phyloP scores from a whole-genome alignment of 352 stramenopile species.

The Phytopythium ostracodes region DNA sequence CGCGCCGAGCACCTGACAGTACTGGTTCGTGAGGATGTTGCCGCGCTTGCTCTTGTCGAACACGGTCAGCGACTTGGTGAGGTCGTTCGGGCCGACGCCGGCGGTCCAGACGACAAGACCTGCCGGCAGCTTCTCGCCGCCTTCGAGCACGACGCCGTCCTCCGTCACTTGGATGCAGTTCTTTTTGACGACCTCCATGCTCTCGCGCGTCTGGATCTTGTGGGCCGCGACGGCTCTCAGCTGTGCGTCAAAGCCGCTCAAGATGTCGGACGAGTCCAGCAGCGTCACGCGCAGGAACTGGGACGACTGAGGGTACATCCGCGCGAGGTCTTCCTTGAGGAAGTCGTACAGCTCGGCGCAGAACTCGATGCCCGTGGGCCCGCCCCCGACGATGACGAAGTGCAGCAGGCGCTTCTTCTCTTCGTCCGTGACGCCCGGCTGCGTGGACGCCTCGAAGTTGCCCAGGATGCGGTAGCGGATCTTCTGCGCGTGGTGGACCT shows the following conservation, averaged over 20 bases:
- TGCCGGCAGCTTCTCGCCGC: constrained; percentile 48
- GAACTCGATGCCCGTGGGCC: constrained; percentile 95
- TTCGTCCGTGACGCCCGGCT: constrained; percentile 74
- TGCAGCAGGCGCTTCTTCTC: constrained; percentile 91
- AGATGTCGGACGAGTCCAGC: constrained; percentile 65
- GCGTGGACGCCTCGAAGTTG: constrained; percentile 94
- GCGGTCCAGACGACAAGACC: constrained; percentile 78
- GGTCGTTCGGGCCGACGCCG: no score
- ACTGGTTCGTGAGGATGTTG: no score
- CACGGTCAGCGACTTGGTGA: no score
- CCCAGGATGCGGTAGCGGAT: constrained; percentile 77
- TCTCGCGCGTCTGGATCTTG: constrained; percentile 78
- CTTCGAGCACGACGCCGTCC: constrained; percentile 60
- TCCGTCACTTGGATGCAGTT: constrained; percentile 67
- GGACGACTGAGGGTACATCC: constrained; percentile 71
- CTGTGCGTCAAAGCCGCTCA: constrained; percentile 65
- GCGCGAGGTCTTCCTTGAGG: constrained; percentile 87
- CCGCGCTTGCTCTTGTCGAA: no score
- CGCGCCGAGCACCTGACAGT: no score
- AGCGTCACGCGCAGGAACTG: constrained; percentile 69
- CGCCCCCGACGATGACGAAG: constrained; percentile 97
- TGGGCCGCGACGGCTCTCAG: constrained; percentile 66
- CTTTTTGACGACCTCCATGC: constrained; percentile 78
- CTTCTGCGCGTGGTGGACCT: constrained; percentile 92
- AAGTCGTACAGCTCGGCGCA: constrained; percentile 95